These are phyloP conservation scores for Solanum medicagineum DNA, from an alignment of 257 asterid species.

Conservation along the genomic window DNA sequence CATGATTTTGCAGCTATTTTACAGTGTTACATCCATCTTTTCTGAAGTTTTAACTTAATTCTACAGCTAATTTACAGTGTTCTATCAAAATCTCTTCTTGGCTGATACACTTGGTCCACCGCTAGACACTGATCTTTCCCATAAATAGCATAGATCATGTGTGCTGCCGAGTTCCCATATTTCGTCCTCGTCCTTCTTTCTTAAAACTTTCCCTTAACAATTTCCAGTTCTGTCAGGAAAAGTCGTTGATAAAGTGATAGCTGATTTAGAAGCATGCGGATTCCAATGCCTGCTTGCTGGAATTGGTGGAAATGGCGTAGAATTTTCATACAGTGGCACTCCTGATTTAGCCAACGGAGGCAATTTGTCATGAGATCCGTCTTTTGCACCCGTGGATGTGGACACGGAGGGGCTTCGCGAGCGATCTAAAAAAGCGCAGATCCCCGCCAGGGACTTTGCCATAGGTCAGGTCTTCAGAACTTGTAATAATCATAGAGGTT, in stretches of 20 bases:
- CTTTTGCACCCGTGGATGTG: not conserved
- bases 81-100: not conserved
- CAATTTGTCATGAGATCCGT: not conserved
- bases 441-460: not conserved
- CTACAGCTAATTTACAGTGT: not conserved
- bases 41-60: not conserved
- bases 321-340: slow-evolving; percentile 47
- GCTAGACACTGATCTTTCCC: not conserved
- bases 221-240: slow-evolving; percentile 64
- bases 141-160: not conserved
- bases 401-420: not conserved
- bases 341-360: slow-evolving; percentile 10
- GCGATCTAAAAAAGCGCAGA: not conserved
- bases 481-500: not conserved
- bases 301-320: slow-evolving; percentile 86
- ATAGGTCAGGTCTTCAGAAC: not conserved
- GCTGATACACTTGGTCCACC: not conserved
- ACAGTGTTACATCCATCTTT: not conserved
- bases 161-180: not conserved
- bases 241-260: slow-evolving; percentile 59
- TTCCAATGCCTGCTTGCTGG: slow-evolving; percentile 81
- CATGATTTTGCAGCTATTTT: not conserved
- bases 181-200: not conserved
- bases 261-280: slow-evolving; percentile 66
- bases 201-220: slow-evolving; percentile 33